Evolutionary conservation across 2,329 filamentous ascomycete species (phyloP), one percentile per base, ranked within the genome.

Genomic region (Phoma herbarum): DNA sequence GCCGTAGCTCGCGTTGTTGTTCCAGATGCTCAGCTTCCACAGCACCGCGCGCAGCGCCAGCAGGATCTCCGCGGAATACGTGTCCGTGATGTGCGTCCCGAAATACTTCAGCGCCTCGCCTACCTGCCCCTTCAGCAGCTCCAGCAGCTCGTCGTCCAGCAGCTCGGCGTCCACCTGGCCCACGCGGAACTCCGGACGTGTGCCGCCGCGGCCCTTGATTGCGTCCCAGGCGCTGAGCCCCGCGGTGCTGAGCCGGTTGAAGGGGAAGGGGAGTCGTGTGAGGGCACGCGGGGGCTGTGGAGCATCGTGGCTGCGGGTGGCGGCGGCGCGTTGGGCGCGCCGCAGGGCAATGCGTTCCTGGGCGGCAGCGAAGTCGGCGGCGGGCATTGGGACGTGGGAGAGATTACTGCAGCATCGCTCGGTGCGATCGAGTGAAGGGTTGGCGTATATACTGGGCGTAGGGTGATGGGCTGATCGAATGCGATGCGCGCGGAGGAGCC

Each of bases 21-120:
- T 93, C 95, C 95, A 99, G 58, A 99, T 89, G 16, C 91, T 92
- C 62, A 99, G 85, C 79, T 99, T 99, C 83, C 97, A 99, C 8
- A 99, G 82, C 3, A 93, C 82, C 2, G 90, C 87, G 45, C 94
- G 85, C 55, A 99, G 82, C 0, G 83, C 85, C 26, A 97, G 83
- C 62, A 90, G 83, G 52, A 98, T 94, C 79, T 98, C 95, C 51
- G 91, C 84, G 14, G 88, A 88, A 88, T 92, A 97, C 71, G 96
- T 91, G 75, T 97, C 92, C 58, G 90, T 86, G 43, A 96, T 79
- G 75, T 93, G 87, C 16, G 83, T 74, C 75, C 90, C 89, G 66
- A 93, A 90, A 76, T 97, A 95, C 74, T 93, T 96, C 58, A 98
- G 81, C 12, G 88, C 95, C 65, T 97, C 92, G 65, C 88, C 90